Base-by-base conservation (phyloP, 176 grass and related monocot genomes). In the Triticum timopheevii region DNA sequence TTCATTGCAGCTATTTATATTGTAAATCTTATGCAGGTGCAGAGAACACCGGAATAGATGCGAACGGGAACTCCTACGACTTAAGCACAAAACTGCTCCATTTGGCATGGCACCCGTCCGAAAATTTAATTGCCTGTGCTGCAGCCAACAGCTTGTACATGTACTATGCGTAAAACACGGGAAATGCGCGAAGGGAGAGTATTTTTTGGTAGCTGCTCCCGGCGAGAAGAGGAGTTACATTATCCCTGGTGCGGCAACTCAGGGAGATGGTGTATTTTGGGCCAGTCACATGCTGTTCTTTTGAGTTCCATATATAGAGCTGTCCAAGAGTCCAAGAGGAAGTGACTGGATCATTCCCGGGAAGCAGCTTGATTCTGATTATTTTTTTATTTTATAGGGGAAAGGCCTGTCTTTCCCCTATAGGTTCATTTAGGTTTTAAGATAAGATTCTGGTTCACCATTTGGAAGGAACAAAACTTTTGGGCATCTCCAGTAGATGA, bases 71-170 rank as follows among this genome's bases (percentile, higher is more conserved):
- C 64, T 77, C 91, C 31, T 93, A 95, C 64, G 95, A 95, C 50
- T 87, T 97, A 69, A 88, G 69, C 75, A 97, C 91, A 70, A 97
- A 95, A 82, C 91, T 97, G 82, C 93, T 97, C 70, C 95, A 97
- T 95, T 93, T 97, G 78, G 95, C 93, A 52, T 97, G 95, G 95
- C 95, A 97, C 65, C 95, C 95, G 59, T 71, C 69, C 1, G 95
- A 97, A 86, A 95, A 93, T 86, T 87, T 90, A 87, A 93, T 97
- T 90, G 95, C 93, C 6, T 97, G 95, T 90, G 95, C 95, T 88
- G 93, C 93, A 34, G 93, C 91, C 79, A 97, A 95, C 81, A 97
- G 95, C 85, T 91, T 97, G 89, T 97, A 97, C 91, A 97, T 97
- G 95, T 97, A 97, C 75, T 93, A 95, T 61, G 93, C 92, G 67